Evolutionary conservation across 768 basidiomycete species (phyloP).

Genomic region (Mycena alexandri): DNA sequence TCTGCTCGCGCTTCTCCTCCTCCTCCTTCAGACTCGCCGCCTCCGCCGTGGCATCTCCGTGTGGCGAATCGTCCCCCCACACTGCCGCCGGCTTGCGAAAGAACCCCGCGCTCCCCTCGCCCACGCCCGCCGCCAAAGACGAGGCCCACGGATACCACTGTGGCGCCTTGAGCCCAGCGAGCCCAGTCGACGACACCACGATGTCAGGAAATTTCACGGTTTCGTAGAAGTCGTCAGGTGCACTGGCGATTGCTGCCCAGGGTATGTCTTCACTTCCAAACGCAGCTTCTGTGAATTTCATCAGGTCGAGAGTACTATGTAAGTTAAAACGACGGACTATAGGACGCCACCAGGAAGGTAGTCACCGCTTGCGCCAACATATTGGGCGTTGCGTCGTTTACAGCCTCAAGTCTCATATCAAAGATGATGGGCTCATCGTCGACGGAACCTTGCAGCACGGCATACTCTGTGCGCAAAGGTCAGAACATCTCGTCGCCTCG

Average conservation of each 20-base stretch:
- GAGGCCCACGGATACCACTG: constrained; percentile 5
- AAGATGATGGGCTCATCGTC: not conserved
- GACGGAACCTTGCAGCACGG: not conserved
- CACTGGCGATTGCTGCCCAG: constrained; percentile 14
- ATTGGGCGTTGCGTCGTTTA: not conserved
- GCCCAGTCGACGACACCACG: not conserved
- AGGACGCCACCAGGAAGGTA: not conserved
- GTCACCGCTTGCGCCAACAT: not conserved
- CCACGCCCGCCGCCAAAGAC: not conserved
- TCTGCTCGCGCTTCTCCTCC: too few relatives aligned
- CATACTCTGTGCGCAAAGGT: not conserved
- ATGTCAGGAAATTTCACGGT: not conserved
- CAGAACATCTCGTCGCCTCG: not conserved
- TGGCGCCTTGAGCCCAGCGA: not conserved
- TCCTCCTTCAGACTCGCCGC: too few relatives aligned
- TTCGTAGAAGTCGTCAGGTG: constrained; percentile 22
- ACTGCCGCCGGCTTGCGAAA: constrained; percentile 19
- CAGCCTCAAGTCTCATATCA: not conserved
- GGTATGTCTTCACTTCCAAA: constrained; percentile 15
- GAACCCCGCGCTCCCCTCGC: constrained; percentile 13
- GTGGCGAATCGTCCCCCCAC: too few relatives aligned
- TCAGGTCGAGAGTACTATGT: not conserved
- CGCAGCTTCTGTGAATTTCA: not conserved
- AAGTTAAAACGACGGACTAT: not conserved
- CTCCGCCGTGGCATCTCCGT: too few relatives aligned